Evolutionary conservation across 768 basidiomycete species (phyloP).

Genomic region (Pisolithus microcarpus): DNA sequence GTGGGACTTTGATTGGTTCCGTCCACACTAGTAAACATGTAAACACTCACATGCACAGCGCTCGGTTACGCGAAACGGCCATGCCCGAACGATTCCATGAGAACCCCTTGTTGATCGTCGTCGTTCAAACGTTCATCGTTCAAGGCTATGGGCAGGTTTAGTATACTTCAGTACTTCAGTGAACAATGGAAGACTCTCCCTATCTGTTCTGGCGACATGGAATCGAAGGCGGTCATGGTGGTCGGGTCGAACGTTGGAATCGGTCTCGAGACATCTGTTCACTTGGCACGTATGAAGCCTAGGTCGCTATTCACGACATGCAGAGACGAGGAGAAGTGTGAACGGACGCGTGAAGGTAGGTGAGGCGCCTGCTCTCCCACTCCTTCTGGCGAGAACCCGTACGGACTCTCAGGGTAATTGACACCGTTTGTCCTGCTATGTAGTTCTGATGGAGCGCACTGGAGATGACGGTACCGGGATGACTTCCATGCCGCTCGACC

Average conservation of each 20-base stretch:
- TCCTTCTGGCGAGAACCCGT: too few relatives aligned
- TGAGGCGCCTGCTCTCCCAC: background rate
- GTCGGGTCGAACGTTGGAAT: slow-evolving; percentile 43
- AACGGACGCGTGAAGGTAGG: slow-evolving; percentile 15
- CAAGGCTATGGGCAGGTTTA: slow-evolving; percentile 9
- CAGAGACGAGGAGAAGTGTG: slow-evolving; percentile 23
- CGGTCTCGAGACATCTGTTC: slow-evolving; percentile 24
- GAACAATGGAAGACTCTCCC: slow-evolving; percentile 21
- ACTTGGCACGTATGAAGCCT: slow-evolving; percentile 27
- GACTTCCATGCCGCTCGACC: slow-evolving; percentile 27
- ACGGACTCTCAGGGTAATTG: background rate
- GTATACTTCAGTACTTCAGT: slow-evolving; percentile 10
- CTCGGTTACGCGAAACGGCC: too few relatives aligned
- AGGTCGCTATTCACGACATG: slow-evolving; percentile 29
- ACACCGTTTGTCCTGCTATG: background rate
- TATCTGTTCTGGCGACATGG: slow-evolving; percentile 26
- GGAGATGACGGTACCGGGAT: slow-evolving; percentile 13
- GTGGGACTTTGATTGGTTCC: too few relatives aligned
- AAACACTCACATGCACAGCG: too few relatives aligned
- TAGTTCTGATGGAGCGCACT: slow-evolving; percentile 14
- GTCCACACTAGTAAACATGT: too few relatives aligned
- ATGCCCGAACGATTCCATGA: too few relatives aligned
- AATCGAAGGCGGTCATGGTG: slow-evolving; percentile 44
- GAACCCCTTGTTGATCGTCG: background rate
- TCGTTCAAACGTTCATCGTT: background rate